Evolutionary conservation across 345 rosid genomes (phyloP), one percentile per base, ranked within the genome.

Genomic region (Gossypium stocksii): DNA sequence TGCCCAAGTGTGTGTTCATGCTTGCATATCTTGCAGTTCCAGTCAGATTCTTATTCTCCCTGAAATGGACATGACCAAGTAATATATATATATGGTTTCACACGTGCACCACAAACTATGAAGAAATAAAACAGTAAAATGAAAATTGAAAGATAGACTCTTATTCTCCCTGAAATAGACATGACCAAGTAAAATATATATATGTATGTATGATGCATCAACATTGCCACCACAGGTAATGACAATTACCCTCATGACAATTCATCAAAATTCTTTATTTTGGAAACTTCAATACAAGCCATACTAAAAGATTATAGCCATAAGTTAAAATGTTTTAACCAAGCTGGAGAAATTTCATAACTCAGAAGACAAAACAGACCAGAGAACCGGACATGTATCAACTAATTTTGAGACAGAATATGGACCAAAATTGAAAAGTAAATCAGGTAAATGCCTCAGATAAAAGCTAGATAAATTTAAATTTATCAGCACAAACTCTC

Each of bases 1-100:
- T 95, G 74, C 99, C 98, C 76, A 93, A 89, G 80, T 95, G 99
- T 62, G 99, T 95, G 71, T 95, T 95, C 98, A 90, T 93, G 88
- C 99, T 95, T 49, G 99, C 99, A 87, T 95, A 95, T 88, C 99
- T 90, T 70, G 99, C 98, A 74, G 99, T 95, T 80, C 99, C 98
- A 51, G 99, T 95, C 81, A 95, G 84, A 81, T 91, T 93, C 83
- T 95, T 93, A 75, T 95, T 95, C 79, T 95, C 99, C 80, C 99
- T 95, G 88, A 77, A 41, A 38, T 7, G 29, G 13, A 19, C 48
- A 43, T 11, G 8, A 46, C 25, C 34, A 62, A 17, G 72, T 48
- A 48, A 16, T 2, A n/a, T 9, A 41, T 51, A 11, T 56, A 20
- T 12, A 56, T 41, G 34, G 17, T 13, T 19, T 12, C 7, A 23